Conservation (phyloP, 2,329 filamentous ascomycete genomes). For the Lasiodiplodia gonubiensis region DNA sequence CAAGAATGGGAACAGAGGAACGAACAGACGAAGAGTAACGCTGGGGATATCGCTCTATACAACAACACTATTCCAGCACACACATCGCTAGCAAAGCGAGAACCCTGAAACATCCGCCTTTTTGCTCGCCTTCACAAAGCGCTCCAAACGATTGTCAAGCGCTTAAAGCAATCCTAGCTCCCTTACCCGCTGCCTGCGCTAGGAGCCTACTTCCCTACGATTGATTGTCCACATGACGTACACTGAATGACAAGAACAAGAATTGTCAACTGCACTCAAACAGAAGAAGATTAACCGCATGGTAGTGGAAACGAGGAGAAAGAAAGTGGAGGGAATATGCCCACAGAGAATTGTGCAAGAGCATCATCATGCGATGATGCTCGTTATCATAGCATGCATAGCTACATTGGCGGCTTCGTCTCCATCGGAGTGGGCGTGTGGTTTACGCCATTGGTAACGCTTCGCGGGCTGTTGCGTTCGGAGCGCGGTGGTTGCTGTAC, state of each 20-base stretch:
- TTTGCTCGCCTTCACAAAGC: conserved; percentile 9
- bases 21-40: conserved; percentile 3
- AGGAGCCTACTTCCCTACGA: neutral
- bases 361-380: neutral
- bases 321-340: neutral
- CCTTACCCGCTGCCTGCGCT: conserved; percentile 4
- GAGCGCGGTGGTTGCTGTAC: conserved; percentile 42
- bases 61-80: conserved; percentile 18
- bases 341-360: neutral
- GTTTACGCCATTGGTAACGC: conserved; percentile 41
- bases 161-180: conserved; percentile 7
- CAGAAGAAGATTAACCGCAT: conserved; percentile 8
- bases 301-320: neutral
- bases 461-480: conserved; percentile 53
- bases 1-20: neutral
- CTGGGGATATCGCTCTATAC: conserved; percentile 28
- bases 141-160: conserved; percentile 16
- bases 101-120: conserved; percentile 23
- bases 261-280: conserved; percentile 6
- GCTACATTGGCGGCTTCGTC: conserved; percentile 26
- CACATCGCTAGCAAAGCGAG: conserved; percentile 12
- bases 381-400: neutral
- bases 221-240: neutral
- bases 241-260: conserved; percentile 8
- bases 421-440: conserved; percentile 45